Conservation (phyloP, 2,329 filamentous ascomycete genomes). For the Pseudogymnoascus sp. region DNA sequence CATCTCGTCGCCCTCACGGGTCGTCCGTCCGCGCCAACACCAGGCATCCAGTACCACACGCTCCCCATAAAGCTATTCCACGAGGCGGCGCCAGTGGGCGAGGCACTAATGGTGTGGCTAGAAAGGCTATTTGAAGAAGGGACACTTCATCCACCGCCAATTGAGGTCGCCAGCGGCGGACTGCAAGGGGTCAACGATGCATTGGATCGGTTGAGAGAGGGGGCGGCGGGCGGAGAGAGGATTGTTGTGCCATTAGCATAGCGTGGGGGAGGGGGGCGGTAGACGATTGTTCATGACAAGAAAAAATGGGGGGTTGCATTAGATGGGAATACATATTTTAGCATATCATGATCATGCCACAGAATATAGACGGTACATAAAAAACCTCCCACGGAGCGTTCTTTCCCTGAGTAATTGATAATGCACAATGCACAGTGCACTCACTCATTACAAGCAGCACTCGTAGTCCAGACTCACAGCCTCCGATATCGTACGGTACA, state of each 20-base stretch:
- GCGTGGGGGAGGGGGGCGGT: background rate
- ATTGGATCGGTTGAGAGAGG: slow-evolving; percentile 30
- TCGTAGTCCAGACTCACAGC: background rate
- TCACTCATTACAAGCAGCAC: too few species aligned
- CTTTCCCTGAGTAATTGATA: background rate
- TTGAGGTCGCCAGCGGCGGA: slow-evolving; percentile 30
- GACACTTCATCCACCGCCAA: slow-evolving; percentile 52
- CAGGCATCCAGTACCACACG: slow-evolving; percentile 39
- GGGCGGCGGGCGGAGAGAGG: slow-evolving; percentile 60
- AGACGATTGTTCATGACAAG: background rate
- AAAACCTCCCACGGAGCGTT: background rate
- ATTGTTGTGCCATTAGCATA: slow-evolving; percentile 48
- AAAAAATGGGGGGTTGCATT: background rate
- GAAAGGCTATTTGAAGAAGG: slow-evolving; percentile 54
- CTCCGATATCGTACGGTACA: background rate
- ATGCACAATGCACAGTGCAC: too few species aligned
- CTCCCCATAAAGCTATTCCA: slow-evolving; percentile 72
- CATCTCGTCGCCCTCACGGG: slow-evolving; percentile 16
- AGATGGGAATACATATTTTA: background rate
- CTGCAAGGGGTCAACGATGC: background rate
- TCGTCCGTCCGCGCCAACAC: background rate
- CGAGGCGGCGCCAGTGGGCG: slow-evolving; percentile 55
- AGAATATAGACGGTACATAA: slow-evolving; percentile 1
- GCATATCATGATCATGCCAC: background rate
- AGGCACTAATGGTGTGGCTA: slow-evolving; percentile 57